Evolutionary conservation across 2,329 filamentous ascomycete genomes (phyloP), one percentile per base, ranked within the genome.

Genomic region (Macroventuria anomochaeta): DNA sequence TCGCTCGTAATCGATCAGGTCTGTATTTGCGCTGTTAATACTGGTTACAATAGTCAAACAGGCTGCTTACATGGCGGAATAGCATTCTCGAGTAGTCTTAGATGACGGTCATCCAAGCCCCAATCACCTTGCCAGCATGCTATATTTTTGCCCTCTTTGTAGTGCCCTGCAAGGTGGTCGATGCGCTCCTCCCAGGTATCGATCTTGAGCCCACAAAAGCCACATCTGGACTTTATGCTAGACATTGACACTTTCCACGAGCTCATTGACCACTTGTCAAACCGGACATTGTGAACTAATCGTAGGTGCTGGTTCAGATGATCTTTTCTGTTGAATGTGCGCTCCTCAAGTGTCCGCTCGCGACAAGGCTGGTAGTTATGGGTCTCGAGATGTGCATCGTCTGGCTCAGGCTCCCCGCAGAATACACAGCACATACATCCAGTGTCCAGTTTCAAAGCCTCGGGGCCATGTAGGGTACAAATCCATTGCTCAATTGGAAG

Each of bases 221-320:
- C 67, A 38, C 67, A 70, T 21, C 59, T 48, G 1, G 63, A 59
- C 2, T 57, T 52, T 7, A 69, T 61, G 2, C 61, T 53, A 0
- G 63, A 59, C 59, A 61, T 67, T 12, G 65, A 58, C 7, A 63
- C n/a, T 53, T 57, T 68, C 65, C 67, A 70, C 11, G 49, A 43
- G 17, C 55, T 50, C 65, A 70, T 69, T 32, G 67, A 61, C 75
- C 59, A 85, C 12, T 62, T 58, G 1, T 55, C 49, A 17, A 62
- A 67, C 15, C 57, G 58, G 3, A 59, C 50, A 7, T 56, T 51
- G 25, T 70, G 67, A 4, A 70, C 65, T 3, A 69, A 43, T n/a
- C 59, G 55, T 5, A 69, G 34, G 28, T 70, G 68, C 34, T 70
- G 68, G 3, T 59, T 59, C 0, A 70, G 33, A 32, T 70, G 68